phyloP scores from a whole-genome alignment of 1,284 basidiomycete species.

The Coriolopsis trogii region DNA sequence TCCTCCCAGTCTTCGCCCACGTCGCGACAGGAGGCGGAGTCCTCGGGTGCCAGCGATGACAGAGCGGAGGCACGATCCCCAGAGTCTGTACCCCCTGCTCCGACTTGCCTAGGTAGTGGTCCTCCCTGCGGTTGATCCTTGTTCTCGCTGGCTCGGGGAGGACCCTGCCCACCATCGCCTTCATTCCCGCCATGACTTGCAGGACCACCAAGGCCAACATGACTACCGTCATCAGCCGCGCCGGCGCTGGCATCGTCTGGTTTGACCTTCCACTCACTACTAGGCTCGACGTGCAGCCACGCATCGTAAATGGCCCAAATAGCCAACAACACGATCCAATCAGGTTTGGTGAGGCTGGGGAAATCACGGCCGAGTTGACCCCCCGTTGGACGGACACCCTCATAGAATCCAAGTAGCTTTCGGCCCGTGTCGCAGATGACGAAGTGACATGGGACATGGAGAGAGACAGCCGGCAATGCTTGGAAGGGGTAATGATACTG shows the following conservation, averaged over 20 bases:
- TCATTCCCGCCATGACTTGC: background rate
- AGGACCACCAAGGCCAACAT: background rate
- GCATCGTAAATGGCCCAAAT: background rate
- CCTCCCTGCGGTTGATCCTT: background rate
- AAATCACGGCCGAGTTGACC: background rate
- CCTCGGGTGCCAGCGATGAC: background rate
- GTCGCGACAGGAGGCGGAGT: background rate
- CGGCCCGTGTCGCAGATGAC: conserved; percentile 1
- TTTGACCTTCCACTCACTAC: background rate
- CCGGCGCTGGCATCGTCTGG: background rate
- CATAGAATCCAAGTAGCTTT: background rate
- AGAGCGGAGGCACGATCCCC: background rate
- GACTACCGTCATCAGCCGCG: background rate
- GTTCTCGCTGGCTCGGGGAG: background rate
- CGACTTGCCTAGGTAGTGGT: background rate
- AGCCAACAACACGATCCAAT: background rate
- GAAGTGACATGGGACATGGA: conserved; percentile 4
- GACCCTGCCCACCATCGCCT: background rate
- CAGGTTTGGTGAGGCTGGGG: background rate
- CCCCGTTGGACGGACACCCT: background rate
- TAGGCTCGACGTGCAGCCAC: background rate
- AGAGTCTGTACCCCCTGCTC: background rate
- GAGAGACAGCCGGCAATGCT: background rate
- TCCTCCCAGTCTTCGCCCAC: background rate
- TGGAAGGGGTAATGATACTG: background rate